phyloP scores from a whole-genome alignment of 805 yeast species.

The Saturnispora ahearnii region DNA sequence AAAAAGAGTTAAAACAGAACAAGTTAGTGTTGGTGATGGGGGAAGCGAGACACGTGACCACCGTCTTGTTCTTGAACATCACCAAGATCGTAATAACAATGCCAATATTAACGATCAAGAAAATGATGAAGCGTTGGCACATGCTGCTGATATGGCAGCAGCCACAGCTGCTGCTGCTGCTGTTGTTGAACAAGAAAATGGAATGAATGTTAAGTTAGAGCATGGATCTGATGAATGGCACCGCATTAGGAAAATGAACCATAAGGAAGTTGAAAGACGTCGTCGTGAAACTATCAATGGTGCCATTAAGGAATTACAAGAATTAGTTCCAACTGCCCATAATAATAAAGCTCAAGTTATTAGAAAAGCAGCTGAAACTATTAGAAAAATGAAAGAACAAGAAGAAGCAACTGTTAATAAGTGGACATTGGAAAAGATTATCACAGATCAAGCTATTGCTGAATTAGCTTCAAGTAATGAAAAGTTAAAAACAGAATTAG shows the following conservation, averaged over 20 bases:
- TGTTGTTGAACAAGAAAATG: neutral
- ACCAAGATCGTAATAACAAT: neutral
- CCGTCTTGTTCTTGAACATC: neutral
- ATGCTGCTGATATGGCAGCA: conserved; percentile 10
- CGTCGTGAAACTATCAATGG: conserved; percentile 81
- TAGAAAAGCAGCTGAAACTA: conserved; percentile 82
- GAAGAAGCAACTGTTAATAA: conserved; percentile 86
- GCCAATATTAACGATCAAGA: neutral
- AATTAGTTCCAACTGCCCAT: conserved; percentile 71
- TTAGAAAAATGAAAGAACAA: conserved; percentile 79
- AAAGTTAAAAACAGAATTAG: conserved; percentile 78
- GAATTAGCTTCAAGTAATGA: conserved; percentile 82
- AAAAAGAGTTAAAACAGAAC: neutral
- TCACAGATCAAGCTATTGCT: conserved; percentile 84
- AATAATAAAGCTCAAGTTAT: conserved; percentile 87
- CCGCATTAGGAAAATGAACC: conserved; percentile 74
- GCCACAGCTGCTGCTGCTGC: conserved; percentile 1
- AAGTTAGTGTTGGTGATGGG: neutral
- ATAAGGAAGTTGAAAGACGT: conserved; percentile 91
- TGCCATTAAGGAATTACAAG: conserved; percentile 77
- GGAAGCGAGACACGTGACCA: conserved; percentile 4
- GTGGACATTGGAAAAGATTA: conserved; percentile 87
- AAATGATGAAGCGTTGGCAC: conserved; percentile 3
- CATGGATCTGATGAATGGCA: conserved; percentile 78
- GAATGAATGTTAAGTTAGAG: neutral